Evolutionary conservation across 2,329 filamentous ascomycete genomes (phyloP), one percentile per base, ranked within the genome.

Genomic region (Cercospora zeina): DNA sequence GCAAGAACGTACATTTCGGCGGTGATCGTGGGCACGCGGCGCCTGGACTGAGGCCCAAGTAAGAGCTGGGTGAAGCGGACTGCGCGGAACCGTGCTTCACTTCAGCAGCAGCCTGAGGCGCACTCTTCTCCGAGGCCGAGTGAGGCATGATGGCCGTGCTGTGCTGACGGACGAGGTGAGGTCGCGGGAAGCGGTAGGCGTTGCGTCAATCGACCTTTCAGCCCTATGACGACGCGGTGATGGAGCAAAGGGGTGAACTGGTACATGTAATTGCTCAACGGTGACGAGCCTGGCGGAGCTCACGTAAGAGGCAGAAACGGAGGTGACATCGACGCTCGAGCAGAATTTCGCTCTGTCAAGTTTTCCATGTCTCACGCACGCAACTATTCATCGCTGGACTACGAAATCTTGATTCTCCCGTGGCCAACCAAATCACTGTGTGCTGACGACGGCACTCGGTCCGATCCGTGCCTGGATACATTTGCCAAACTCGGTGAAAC

Each of bases 1-100:
- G 30, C 21, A 45, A 16, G 36, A n/a, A 70, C 71, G 61, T 71
- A 72, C 71, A 70, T 66, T 71, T 72, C 10, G 68, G 68, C 14
- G 64, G 68, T 21, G 62, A 58, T 34, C 65, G 63, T 2, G 70
- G 69, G 51, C 69, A 71, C 2, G 62, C 57, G 49, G 16, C 47
- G 30, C 63, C 37, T 27, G 66, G 62, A 33, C 58, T 63, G 21
- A 71, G 47, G 31, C 68, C 70, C 19, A 72, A 64, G 61, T 66
- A 69, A 16, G 70, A 70, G 63, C 63, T 70, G 14, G 71, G 71
- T 34, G 71, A 72, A 19, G 67, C 69, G 63, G 65, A 65, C 19
- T 68, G 64, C 10, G 61, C 66, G 10, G 68, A 63, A 11, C 68
- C 65, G 27, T 64, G 66, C 63, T 70, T 72, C 42, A 47, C 66